phyloP scores from a whole-genome alignment of 768 basidiomycete species.

The Mycena rebaudengoi region DNA sequence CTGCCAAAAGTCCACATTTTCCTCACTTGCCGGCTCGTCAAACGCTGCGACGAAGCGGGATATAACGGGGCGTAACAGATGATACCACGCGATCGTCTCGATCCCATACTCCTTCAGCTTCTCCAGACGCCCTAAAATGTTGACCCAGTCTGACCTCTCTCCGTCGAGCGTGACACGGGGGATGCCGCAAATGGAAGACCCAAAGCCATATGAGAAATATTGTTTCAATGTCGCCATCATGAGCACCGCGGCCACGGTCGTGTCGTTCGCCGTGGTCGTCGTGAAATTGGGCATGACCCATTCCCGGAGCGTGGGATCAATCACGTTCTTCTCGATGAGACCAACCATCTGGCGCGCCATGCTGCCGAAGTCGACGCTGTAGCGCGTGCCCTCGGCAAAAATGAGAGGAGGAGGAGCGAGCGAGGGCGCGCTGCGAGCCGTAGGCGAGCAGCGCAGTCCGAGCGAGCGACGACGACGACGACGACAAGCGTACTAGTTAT shows the following conservation, averaged over 20 bases:
- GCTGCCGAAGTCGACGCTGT: neutral
- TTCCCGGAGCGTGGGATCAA: neutral
- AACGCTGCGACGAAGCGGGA: slow-evolving; percentile 1
- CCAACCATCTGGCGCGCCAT: neutral
- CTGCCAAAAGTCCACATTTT: neutral
- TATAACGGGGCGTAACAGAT: slow-evolving; percentile 14
- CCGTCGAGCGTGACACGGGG: slow-evolving; percentile 19
- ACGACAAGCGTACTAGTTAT: no score
- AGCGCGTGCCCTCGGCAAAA: neutral
- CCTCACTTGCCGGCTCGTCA: neutral
- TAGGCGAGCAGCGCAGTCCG: no score
- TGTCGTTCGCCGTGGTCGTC: neutral
- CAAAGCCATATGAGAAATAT: neutral
- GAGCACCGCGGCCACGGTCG: neutral
- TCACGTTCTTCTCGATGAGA: neutral
- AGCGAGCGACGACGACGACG: no score
- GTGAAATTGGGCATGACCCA: neutral
- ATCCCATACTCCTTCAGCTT: slow-evolving; percentile 29
- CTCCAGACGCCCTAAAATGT: slow-evolving; percentile 27
- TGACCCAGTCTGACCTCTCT: slow-evolving; percentile 29
- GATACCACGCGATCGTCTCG: slow-evolving; percentile 25
- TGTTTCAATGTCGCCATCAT: neutral
- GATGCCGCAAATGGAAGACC: neutral
- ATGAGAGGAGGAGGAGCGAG: no score
- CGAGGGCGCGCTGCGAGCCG: no score